Conservation (phyloP, 352 stramenopile genomes). For the Globisporangium acanthophoron region DNA sequence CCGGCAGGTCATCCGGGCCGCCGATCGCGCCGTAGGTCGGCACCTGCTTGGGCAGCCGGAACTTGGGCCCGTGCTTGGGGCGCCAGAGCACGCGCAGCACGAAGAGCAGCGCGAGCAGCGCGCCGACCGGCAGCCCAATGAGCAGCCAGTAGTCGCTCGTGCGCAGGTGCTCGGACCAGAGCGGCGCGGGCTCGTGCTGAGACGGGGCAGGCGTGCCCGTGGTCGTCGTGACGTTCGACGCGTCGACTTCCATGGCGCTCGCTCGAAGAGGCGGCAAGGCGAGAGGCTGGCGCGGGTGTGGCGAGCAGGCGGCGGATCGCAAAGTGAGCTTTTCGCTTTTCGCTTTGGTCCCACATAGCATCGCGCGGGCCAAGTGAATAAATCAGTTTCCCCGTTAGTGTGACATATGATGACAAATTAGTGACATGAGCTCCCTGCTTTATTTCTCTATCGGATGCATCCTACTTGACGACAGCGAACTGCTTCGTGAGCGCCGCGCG, state of each 20-base stretch:
- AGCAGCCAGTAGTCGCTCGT: constrained; percentile 60
- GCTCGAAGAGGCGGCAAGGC: background rate
- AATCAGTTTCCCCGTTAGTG: background rate
- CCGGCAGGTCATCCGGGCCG: constrained; percentile 36
- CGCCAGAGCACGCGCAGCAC: constrained; percentile 73
- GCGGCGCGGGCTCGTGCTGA: constrained; percentile 1
- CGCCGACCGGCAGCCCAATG: constrained; percentile 52
- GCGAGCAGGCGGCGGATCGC: background rate
- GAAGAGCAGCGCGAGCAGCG: constrained; percentile 50
- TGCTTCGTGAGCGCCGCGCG: constrained; percentile 21
- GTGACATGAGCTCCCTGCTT: background rate
- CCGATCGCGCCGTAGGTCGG: constrained; percentile 72
- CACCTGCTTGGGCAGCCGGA: constrained; percentile 71
- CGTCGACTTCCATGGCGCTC: background rate
- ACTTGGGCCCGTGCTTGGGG: constrained; percentile 65
- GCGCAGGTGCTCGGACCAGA: constrained; percentile 63
- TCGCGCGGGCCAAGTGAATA: background rate
- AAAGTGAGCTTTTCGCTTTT: background rate
- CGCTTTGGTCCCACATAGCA: no score
- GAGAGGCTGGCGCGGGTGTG: background rate
- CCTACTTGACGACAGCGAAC: constrained; percentile 22
- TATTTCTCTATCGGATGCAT: background rate
- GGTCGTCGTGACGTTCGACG: background rate
- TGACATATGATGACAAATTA: background rate
- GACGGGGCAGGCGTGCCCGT: constrained; percentile 1